Percentiles rank a stretch among this genome's conserved stretches.
These are phyloP conservation scores for Orbilia brochopaga DNA, from an alignment of 2,329 filamentous ascomycete species.

Conservation along the genomic window DNA sequence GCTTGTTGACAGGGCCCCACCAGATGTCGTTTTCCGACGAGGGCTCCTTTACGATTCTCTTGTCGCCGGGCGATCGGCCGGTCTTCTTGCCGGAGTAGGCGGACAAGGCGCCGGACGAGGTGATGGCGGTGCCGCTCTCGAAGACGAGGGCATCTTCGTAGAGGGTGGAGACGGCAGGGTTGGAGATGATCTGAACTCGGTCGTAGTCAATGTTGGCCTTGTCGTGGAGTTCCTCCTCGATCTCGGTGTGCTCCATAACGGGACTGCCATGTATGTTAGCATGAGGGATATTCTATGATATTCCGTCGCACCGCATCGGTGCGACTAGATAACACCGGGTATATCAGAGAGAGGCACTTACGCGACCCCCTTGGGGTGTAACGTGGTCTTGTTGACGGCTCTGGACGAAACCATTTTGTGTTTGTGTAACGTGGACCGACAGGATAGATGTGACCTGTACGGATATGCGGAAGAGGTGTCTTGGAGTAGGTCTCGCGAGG, in stretches of 20 bases:
- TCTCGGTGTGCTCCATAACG: slow-evolving; percentile 86
- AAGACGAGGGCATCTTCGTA: slow-evolving; percentile 99
- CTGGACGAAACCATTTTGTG: slow-evolving; percentile 57
- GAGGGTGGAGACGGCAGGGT: slow-evolving; percentile 90
- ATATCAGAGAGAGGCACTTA: slow-evolving; percentile 22
- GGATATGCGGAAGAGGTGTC: slow-evolving; percentile 36
- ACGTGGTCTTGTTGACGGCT: slow-evolving; percentile 58
- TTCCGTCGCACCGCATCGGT: background rate
- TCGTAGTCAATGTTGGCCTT: slow-evolving; percentile 99
- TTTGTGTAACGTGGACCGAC: slow-evolving; percentile 35
- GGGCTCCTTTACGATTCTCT: slow-evolving; percentile 93
- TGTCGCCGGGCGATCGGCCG: slow-evolving; percentile 93
- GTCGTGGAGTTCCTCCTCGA: slow-evolving; percentile 97
- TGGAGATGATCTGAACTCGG: slow-evolving; percentile 92
- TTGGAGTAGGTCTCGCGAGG: slow-evolving; percentile 17
- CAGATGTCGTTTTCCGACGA: slow-evolving; percentile 90
- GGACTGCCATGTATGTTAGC: slow-evolving; percentile 65
- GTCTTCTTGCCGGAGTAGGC: slow-evolving; percentile 99
- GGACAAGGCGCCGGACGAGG: slow-evolving; percentile 89
- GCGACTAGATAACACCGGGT: background rate
- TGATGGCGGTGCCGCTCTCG: slow-evolving; percentile 96
- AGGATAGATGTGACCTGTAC: slow-evolving; percentile 35
- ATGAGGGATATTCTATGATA: slow-evolving; percentile 32
- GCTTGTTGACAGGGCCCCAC: slow-evolving; percentile 99
- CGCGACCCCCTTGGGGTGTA: slow-evolving; percentile 49